Percentiles rank a stretch among this genome's conserved stretches.
These are phyloP conservation scores for Wallemia mellicola DNA, from an alignment of 1,284 basidiomycete genomes.

Conservation along the genomic window DNA sequence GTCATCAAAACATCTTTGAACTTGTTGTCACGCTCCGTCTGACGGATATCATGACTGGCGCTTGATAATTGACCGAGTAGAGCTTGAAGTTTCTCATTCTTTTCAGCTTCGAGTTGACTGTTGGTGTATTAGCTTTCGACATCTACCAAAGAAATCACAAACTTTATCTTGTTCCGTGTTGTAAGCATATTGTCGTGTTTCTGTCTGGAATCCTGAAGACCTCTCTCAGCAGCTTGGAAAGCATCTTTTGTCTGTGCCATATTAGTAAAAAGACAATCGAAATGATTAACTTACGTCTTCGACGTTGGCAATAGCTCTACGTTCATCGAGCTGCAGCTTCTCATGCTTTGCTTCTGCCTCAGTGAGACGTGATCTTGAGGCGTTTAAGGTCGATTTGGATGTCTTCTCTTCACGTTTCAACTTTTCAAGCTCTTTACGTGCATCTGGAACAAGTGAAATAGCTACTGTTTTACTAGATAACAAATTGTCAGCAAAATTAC, in stretches of 20 bases:
- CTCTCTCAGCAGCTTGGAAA: slow-evolving; percentile 21
- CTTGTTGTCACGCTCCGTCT: slow-evolving; percentile 52
- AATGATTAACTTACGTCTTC: too few relatives aligned
- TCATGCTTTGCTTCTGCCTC: slow-evolving; percentile 15
- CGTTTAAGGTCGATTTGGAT: slow-evolving; percentile 26
- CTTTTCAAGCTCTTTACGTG: slow-evolving; percentile 58
- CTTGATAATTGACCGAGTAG: slow-evolving; percentile 59
- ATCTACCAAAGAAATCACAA: slow-evolving; percentile 7
- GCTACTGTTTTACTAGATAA: slow-evolving; percentile 52
- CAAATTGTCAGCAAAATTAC: too few relatives aligned
- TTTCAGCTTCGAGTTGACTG: slow-evolving; percentile 58
- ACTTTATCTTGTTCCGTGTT: slow-evolving; percentile 37
- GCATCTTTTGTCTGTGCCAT: too few relatives aligned
- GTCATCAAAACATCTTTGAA: slow-evolving; percentile 59
- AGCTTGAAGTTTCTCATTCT: slow-evolving; percentile 64
- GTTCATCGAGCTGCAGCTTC: slow-evolving; percentile 22
- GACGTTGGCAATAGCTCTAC: slow-evolving; percentile 20
- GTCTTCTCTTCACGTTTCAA: slow-evolving; percentile 59
- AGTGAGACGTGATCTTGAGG: background rate
- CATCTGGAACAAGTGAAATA: slow-evolving; percentile 45
- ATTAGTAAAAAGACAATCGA: too few relatives aligned
- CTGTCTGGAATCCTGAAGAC: slow-evolving; percentile 29
- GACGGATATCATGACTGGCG: slow-evolving; percentile 54
- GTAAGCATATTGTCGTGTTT: slow-evolving; percentile 43
- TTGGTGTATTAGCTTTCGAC: background rate